Evolutionary conservation across 2,329 filamentous ascomycete genomes (phyloP).

Genomic region (Teratosphaeria zuluensis): DNA sequence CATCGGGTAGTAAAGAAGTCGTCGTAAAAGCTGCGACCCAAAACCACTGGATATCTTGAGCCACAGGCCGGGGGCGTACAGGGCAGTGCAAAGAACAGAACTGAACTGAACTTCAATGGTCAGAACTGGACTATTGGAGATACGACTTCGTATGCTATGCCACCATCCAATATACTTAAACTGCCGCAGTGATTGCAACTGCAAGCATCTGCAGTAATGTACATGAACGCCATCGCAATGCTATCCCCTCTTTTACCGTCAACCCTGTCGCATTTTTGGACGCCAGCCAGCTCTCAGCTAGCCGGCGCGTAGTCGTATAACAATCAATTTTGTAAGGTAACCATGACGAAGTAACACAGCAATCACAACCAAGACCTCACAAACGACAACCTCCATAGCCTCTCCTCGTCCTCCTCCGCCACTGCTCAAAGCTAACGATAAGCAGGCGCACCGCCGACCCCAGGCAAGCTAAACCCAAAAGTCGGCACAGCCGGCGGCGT

Average conservation of each 20-base stretch:
- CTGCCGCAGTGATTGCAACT: too few species aligned
- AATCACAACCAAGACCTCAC: not conserved
- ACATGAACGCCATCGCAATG: not conserved
- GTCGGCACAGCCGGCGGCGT: slow-evolving; percentile 31
- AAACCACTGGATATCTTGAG: too few species aligned
- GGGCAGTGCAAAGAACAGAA: too few species aligned
- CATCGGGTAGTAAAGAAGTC: too few species aligned
- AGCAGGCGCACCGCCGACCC: not conserved
- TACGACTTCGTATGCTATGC: too few species aligned
- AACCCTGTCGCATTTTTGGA: not conserved
- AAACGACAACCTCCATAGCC: not conserved
- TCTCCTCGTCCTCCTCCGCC: not conserved
- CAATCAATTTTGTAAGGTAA: not conserved
- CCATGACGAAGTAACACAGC: not conserved
- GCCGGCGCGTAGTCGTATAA: not conserved
- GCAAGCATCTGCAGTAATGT: too few species aligned
- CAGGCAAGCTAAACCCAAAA: slow-evolving; percentile 23
- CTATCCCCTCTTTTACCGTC: not conserved
- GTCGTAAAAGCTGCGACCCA: too few species aligned
- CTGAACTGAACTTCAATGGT: too few species aligned
- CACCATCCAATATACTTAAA: too few species aligned
- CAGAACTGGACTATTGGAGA: too few species aligned
- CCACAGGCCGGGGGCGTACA: too few species aligned
- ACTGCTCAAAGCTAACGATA: not conserved
- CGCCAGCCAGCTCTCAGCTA: not conserved